Evolutionary conservation across 148 eudicot genomes (phyloP).

Genomic region (Amaranthus hypochondriacus): DNA sequence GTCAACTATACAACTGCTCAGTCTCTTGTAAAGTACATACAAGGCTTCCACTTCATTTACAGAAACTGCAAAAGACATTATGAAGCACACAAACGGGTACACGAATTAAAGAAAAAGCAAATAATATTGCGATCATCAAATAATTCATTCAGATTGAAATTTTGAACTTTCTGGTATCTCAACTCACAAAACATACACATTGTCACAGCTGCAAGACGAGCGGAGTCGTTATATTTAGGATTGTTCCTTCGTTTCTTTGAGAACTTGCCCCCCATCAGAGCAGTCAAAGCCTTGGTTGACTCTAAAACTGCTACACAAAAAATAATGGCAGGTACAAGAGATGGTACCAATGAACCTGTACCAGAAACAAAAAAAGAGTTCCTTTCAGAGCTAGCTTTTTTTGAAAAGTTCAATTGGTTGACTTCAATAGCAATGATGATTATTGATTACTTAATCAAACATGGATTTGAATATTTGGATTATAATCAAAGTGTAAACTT

Average conservation of each 20-base stretch:
- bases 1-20: constrained; percentile 32
- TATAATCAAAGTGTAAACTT: too few species aligned
- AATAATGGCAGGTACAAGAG: too few species aligned
- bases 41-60: constrained; percentile 40
- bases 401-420: too few species aligned
- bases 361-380: too few species aligned
- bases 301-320: too few species aligned
- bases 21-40: constrained; percentile 25
- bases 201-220: constrained; percentile 30
- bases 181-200: constrained; percentile 20
- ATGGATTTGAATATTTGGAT: too few species aligned
- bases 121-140: neutral
- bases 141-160: neutral
- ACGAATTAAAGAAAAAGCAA: neutral
- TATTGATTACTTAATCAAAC: too few species aligned
- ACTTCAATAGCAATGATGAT: too few species aligned
- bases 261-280: constrained; percentile 24
- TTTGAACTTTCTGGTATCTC: neutral
- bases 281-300: neutral
- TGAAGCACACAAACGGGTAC: neutral
- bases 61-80: constrained; percentile 21
- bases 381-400: too few species aligned
- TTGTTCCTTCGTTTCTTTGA: constrained; percentile 14
- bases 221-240: constrained; percentile 11
- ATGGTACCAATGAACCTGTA: too few species aligned